phyloP scores from a whole-genome alignment of 2,329 filamentous ascomycete genomes.

The Hypocrella siamensis region DNA sequence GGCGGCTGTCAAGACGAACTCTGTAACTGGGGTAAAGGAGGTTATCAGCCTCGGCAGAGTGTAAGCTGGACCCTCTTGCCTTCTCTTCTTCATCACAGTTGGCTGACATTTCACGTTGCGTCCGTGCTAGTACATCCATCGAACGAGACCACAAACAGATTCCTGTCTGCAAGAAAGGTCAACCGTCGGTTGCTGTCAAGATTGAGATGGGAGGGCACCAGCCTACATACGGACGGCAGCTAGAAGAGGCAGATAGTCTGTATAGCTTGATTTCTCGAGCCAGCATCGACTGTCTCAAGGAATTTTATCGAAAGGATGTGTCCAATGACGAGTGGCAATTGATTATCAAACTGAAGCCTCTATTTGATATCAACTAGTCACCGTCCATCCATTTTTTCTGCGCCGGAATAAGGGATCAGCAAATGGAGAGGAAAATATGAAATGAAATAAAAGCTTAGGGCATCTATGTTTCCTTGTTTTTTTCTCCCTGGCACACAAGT shows the following conservation, averaged over 20 bases:
- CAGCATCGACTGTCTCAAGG: slow-evolving; percentile 90
- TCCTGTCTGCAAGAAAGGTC: slow-evolving; percentile 80
- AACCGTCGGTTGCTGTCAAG: slow-evolving; percentile 95
- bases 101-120: too few species aligned
- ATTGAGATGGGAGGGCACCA: slow-evolving; percentile 88
- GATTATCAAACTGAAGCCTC: slow-evolving; percentile 85
- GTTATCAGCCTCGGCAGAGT: slow-evolving; percentile 79
- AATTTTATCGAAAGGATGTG: slow-evolving; percentile 82
- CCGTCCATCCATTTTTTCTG: too few species aligned
- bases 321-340: slow-evolving; percentile 87
- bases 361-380: slow-evolving; percentile 83
- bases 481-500: too few species aligned
- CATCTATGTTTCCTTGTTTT: too few species aligned
- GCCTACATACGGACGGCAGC: slow-evolving; percentile 83
- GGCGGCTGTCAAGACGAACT: slow-evolving; percentile 68
- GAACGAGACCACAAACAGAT: slow-evolving; percentile 97
- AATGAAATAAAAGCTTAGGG: too few species aligned
- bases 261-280: slow-evolving; percentile 78
- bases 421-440: too few species aligned
- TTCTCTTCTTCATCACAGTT: slow-evolving; percentile 1
- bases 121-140: slow-evolving; percentile 92
- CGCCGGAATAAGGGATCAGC: too few species aligned
- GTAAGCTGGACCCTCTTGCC: slow-evolving; percentile 39
- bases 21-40: slow-evolving; percentile 68
- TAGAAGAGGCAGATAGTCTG: slow-evolving; percentile 78